phyloP scores from a whole-genome alignment of 768 basidiomycete species.

The Chalciporus piperatus region DNA sequence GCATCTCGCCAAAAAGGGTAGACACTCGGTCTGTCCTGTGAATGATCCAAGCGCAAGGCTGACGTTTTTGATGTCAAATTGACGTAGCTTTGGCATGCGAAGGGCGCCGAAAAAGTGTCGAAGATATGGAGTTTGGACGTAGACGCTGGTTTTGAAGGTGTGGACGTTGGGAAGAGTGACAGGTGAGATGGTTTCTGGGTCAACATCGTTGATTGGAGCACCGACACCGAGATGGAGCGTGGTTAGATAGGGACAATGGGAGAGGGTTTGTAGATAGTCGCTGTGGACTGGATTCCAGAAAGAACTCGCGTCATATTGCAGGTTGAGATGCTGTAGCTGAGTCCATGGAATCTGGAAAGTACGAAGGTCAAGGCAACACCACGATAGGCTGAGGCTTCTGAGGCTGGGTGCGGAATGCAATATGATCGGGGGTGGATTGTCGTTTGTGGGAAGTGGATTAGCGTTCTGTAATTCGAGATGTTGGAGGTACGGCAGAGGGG shows the following conservation, averaged over 20 bases:
- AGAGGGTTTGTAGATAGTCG: conserved; percentile 25
- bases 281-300: conserved; percentile 30
- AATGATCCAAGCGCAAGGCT: conserved; percentile 27
- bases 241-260: conserved; percentile 25
- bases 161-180: conserved; percentile 29
- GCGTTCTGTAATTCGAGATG: conserved; percentile 27
- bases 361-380: conserved; percentile 26
- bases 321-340: conserved; percentile 27
- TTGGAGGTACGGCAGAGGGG: conserved; percentile 19
- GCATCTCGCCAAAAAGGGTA: conserved; percentile 26
- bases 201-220: conserved; percentile 11
- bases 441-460: conserved; percentile 23
- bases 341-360: conserved; percentile 28
- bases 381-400: conserved; percentile 26
- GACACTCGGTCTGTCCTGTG: conserved; percentile 25
- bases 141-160: conserved; percentile 26
- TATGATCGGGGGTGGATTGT: conserved; percentile 23
- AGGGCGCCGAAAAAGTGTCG: conserved; percentile 24
- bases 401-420: conserved; percentile 28
- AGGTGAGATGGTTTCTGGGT: conserved; percentile 12
- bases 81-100: conserved; percentile 22
- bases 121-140: conserved; percentile 27
- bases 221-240: conserved; percentile 29
- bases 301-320: conserved; percentile 27
- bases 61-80: conserved; percentile 28